These are phyloP conservation scores for Fraxinus angustifolia DNA, from an alignment of 305 asterid genomes.

Conservation along the genomic window DNA sequence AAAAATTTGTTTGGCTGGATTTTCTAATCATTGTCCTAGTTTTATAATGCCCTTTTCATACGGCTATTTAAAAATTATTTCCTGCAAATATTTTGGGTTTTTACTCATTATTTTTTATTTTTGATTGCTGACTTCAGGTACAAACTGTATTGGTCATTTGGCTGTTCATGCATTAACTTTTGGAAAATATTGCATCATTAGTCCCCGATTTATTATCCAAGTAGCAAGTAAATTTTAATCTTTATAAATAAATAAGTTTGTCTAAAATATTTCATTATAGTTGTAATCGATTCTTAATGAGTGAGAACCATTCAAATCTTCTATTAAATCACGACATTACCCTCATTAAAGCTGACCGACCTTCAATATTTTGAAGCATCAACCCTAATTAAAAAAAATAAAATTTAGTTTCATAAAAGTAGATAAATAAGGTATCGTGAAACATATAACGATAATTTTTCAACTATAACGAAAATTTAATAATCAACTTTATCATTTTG, in stretches of 20 bases:
- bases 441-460: too few species aligned
- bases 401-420: neutral
- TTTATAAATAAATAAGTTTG: too few species aligned
- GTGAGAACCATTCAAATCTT: neutral
- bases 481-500: neutral
- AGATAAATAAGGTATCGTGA: neutral
- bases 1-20: neutral
- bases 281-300: too few species aligned
- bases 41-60: neutral
- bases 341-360: neutral
- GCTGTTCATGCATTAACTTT: neutral
- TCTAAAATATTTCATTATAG: too few species aligned
- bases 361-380: too few species aligned
- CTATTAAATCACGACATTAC: neutral
- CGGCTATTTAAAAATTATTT: neutral
- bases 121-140: neutral
- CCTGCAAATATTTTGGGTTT: neutral
- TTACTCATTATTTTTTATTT: neutral
- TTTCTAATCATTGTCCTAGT: neutral
- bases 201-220: neutral
- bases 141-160: neutral
- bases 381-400: too few species aligned
- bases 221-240: neutral
- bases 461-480: neutral
- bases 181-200: neutral